Percentiles rank a stretch among this genome's conserved stretches.
These are phyloP conservation scores for Pyricularia grisea DNA, from an alignment of 2,329 filamentous ascomycete genomes.

Conservation along the genomic window DNA sequence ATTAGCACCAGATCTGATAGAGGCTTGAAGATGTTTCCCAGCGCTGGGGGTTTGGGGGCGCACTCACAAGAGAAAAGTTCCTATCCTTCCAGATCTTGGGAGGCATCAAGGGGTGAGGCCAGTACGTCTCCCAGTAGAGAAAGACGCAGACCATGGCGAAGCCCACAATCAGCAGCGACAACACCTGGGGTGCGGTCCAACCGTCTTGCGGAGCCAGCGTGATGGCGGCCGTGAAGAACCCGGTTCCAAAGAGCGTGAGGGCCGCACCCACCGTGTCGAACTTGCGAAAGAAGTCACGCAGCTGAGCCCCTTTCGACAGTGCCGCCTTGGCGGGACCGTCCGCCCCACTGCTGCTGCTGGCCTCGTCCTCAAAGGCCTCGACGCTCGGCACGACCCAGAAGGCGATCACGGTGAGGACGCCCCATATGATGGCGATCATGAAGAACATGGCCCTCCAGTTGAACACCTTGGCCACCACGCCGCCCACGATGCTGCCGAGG, in stretches of 20 bases:
- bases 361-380: constrained; percentile 22
- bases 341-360: constrained; percentile 15
- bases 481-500: constrained; percentile 45
- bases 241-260: constrained; percentile 54
- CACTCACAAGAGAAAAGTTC: constrained; percentile 52
- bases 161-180: constrained; percentile 52
- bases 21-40: no score
- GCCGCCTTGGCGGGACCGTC: constrained; percentile 15
- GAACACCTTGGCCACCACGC: constrained; percentile 50
- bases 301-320: constrained; percentile 22
- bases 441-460: constrained; percentile 57
- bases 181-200: constrained; percentile 53
- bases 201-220: constrained; percentile 49
- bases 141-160: constrained; percentile 45
- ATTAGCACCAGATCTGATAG: not conserved
- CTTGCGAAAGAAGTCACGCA: constrained; percentile 33
- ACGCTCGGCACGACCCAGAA: constrained; percentile 52
- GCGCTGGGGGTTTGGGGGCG: no score
- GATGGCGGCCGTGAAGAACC: constrained; percentile 52
- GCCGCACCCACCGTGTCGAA: constrained; percentile 54
- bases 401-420: constrained; percentile 45
- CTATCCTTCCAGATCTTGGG: constrained; percentile 48
- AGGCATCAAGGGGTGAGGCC: constrained; percentile 39
- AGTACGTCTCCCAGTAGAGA: constrained; percentile 51
- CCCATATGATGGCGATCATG: constrained; percentile 54